Base-by-base conservation (phyloP, 148 eudicot species). In the Vaccinium macrocarpon region DNA sequence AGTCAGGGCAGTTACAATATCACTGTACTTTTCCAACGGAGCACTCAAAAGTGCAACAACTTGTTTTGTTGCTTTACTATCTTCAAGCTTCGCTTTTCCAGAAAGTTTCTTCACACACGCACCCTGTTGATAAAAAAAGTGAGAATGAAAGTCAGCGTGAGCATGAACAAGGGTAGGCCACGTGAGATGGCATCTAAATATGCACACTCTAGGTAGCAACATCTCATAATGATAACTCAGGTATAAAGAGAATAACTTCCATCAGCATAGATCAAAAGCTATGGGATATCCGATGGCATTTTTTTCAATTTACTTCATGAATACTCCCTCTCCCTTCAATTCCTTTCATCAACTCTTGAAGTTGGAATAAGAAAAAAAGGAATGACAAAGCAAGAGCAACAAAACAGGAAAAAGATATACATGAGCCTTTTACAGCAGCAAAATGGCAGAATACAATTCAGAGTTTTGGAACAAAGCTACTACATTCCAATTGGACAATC, bases 21-120 rank as follows among this genome's bases (percentile, higher is more conserved):
- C 98, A 88, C 89, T 93, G 84, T 95, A 97, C 88, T 95, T 97
- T 86, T 97, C 99, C 86, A 97, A 80, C 70, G 99, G 99, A 86
- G 99, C 99, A 88, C 93, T 97, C 90, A 97, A 88, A 86, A 97
- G 99, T 27, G 98, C 97, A 85, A 97, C 98, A 85, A 97, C 94
- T 87, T 97, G 98, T 89, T 97, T 97, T 76, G 98, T 97, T 80
- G 98, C 98, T 92, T 83, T 91, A 87, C 91, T 93, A 82, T 95
- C 98, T 90, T 92, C 94, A 89, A 94, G 96, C 88, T 94, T 95
- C 84, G 95, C 89, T 86, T 91, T 94, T 61, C 96, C 93, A 56
- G 98, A 91, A 81, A 97, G 94, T 80, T 88, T 97, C 90, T 91
- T 89, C 73, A 97, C 96, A 87, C 99, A 97, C 29, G 96, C 96